phyloP scores from a whole-genome alignment of 2,329 filamentous ascomycete genomes.

The Phoma sp. region DNA sequence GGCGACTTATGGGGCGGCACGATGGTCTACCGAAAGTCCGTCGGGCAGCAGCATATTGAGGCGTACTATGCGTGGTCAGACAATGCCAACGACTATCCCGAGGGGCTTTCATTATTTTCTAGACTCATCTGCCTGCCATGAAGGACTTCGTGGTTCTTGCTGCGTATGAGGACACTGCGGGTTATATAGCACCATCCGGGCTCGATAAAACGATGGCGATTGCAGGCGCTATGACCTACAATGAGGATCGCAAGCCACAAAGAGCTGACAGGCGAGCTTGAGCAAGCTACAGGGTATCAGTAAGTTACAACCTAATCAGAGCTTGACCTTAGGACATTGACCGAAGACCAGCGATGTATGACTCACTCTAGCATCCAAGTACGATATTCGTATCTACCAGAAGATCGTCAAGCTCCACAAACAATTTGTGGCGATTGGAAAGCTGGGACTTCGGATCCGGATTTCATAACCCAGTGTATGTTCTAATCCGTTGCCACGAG shows the following conservation, averaged over 20 bases:
- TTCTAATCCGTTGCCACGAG: constrained; percentile 31
- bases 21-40: constrained; percentile 23
- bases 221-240: constrained; percentile 21
- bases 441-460: constrained; percentile 9
- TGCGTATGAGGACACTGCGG: constrained; percentile 29
- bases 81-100: constrained; percentile 32
- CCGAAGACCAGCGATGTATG: constrained; percentile 24
- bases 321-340: too few species aligned
- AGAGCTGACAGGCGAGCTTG: constrained; percentile 32
- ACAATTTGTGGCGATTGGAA: constrained; percentile 30
- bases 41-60: constrained; percentile 24
- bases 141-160: constrained; percentile 28
- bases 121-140: constrained; percentile 27
- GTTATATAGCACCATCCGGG: constrained; percentile 25
- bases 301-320: not conserved
- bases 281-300: constrained; percentile 35
- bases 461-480: constrained; percentile 37
- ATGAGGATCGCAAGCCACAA: constrained; percentile 33
- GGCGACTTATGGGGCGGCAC: constrained; percentile 34
- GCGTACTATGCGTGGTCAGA: constrained; percentile 32
- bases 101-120: constrained; percentile 34
- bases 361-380: constrained; percentile 37
- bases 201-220: constrained; percentile 35
- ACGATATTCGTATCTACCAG: constrained; percentile 23
- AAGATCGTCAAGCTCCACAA: constrained; percentile 32